Evolutionary conservation across 257 asterid genomes (phyloP), one percentile per base, ranked within the genome.

Genomic region (Linaria vulgaris): DNA sequence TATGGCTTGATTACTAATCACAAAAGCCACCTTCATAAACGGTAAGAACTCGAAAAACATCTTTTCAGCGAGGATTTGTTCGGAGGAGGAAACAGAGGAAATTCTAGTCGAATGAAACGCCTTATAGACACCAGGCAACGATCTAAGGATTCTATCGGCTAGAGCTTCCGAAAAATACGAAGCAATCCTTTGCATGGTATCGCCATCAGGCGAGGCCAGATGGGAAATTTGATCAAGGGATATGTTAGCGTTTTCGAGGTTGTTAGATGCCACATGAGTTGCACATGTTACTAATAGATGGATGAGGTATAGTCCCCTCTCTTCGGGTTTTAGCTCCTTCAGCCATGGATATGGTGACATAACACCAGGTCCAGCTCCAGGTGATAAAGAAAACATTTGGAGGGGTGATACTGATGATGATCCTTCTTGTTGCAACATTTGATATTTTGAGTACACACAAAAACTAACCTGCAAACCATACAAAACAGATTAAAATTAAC

Each of bases 101-200:
- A 73, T 66, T 24, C 57, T 70, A 9, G 91, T 82, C 0, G 92
- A 82, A 55, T 80, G 82, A 1, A 88, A 77, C 43, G 96, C 96
- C 70, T 75, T 80, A 64, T 88, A 80, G 54, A 88, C 49, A 9
- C 92, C 95, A 2, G 90, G 86, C 90, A 86, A 83, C 22, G 78
- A 53, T 63, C 69, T 82, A 6, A 88, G 84, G 57, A 83, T 64
- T 1, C 96, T 78, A 9, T 85, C 86, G 41, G 96, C 96, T 5
- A 88, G 91, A 19, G 96, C 95, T 72, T 82, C 85, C 0, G 82
- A 56, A 75, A 88, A 88, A 63, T 88, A 83, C 0, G 95, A 81
- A 2, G 89, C 90, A 1, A 88, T 80, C 31, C 96, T 64, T 75
- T 88, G 96, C 77, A 88, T 87, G 4, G 92, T 77, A 64, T 88